phyloP scores from a whole-genome alignment of 352 stramenopile species.

The Pythium oligandrum region DNA sequence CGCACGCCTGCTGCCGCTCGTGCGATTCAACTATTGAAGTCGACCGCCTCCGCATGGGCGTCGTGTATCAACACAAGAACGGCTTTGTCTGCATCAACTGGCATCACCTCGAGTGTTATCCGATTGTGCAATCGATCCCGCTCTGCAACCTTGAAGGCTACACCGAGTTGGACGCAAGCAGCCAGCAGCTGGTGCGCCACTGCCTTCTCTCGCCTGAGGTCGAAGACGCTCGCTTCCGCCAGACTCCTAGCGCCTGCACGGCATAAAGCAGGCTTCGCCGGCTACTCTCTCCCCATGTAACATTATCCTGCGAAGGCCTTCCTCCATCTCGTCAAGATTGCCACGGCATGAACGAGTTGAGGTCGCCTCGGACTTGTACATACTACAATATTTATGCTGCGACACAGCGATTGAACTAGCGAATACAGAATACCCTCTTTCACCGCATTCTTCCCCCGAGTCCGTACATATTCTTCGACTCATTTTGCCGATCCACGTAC shows the following conservation, averaged over 20 bases:
- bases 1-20: slow-evolving; percentile 70
- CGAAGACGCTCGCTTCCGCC: slow-evolving; percentile 5
- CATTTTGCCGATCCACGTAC: too few relatives aligned
- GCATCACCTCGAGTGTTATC: slow-evolving; percentile 81
- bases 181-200: slow-evolving; percentile 51
- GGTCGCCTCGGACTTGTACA: too few relatives aligned
- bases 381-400: too few relatives aligned
- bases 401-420: too few relatives aligned
- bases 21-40: slow-evolving; percentile 65
- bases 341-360: too few relatives aligned
- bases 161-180: slow-evolving; percentile 41
- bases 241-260: slow-evolving; percentile 17
- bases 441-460: too few relatives aligned
- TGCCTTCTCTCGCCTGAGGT: slow-evolving; percentile 7
- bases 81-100: slow-evolving; percentile 84
- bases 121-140: slow-evolving; percentile 46
- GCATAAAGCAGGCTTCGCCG: slow-evolving; percentile 6
- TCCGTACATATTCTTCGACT: too few relatives aligned
- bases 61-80: slow-evolving; percentile 79
- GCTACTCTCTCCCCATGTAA: neutral
- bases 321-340: neutral
- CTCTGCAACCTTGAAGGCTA: slow-evolving; percentile 68
- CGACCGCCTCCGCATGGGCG: slow-evolving; percentile 61
- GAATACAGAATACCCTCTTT: too few relatives aligned
- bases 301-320: neutral